These are phyloP conservation scores for Celoporthe dispersa DNA, from an alignment of 2,329 filamentous ascomycete genomes.

Conservation along the genomic window DNA sequence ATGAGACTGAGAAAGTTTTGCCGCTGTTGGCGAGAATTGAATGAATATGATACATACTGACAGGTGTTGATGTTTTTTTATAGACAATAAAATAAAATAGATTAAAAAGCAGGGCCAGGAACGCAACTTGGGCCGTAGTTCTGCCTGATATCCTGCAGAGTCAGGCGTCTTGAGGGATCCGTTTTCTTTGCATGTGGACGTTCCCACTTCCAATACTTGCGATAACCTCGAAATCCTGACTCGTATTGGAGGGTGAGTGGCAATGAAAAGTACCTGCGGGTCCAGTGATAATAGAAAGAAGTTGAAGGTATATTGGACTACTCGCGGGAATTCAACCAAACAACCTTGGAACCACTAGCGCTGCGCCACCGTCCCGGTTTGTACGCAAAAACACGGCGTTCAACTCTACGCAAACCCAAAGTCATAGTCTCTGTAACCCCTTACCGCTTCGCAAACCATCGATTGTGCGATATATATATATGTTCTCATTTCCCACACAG, in stretches of 20 bases:
- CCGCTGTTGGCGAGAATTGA: background rate
- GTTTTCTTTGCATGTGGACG: background rate
- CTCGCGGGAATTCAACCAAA: background rate
- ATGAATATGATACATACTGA: background rate
- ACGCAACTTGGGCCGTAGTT: background rate
- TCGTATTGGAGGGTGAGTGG: background rate
- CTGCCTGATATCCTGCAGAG: background rate
- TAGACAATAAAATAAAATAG: background rate
- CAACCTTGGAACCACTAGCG: slow-evolving; percentile 2
- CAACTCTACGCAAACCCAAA: background rate
- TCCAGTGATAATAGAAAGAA: background rate
- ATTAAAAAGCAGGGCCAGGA: background rate
- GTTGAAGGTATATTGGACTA: slow-evolving; percentile 1
- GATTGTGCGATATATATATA: background rate
- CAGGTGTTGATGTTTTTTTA: background rate
- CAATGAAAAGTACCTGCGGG: background rate
- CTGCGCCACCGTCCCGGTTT: slow-evolving; percentile 1
- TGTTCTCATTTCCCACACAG: background rate
- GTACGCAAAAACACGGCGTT: background rate
- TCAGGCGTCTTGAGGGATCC: background rate
- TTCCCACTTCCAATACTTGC: background rate
- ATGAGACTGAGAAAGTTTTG: background rate
- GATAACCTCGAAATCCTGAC: background rate
- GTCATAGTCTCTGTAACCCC: background rate
- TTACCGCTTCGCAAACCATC: background rate